A percentile compares a stretch with the other conserved stretches of the same genome.
phyloP scores from a whole-genome alignment of 2,329 filamentous ascomycete genomes.

The Pestalotiopsis sp. region DNA sequence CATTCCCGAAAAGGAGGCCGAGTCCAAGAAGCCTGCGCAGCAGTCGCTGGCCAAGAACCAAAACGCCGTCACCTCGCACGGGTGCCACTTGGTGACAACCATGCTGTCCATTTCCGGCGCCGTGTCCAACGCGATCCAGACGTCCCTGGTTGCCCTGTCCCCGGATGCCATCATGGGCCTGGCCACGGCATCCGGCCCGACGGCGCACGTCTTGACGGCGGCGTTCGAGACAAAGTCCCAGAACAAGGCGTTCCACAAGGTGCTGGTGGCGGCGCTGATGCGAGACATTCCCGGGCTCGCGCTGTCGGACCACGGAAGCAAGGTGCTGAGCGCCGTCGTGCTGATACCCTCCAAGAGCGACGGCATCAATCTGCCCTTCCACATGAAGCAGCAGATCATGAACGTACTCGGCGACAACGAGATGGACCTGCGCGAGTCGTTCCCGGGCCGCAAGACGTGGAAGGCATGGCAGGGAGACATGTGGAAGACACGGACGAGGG shows the following conservation, averaged over 20 bases:
- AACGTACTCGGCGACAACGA: slow-evolving; percentile 49
- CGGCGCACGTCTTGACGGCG: slow-evolving; percentile 51
- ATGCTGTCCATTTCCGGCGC: slow-evolving; percentile 75
- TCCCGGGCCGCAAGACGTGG: slow-evolving; percentile 59
- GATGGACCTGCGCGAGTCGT: slow-evolving; percentile 50
- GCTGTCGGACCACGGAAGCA: slow-evolving; percentile 51
- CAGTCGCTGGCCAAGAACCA: slow-evolving; percentile 56
- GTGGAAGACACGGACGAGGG: slow-evolving; percentile 53
- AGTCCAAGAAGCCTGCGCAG: slow-evolving; percentile 35
- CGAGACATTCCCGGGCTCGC: slow-evolving; percentile 50
- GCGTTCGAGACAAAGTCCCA: slow-evolving; percentile 49
- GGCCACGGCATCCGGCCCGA: slow-evolving; percentile 55
- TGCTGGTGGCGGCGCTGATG: slow-evolving; percentile 48
- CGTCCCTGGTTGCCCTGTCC: slow-evolving; percentile 64
- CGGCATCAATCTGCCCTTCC: slow-evolving; percentile 53
- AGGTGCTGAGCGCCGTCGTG: slow-evolving; percentile 51
- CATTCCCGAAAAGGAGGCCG: slow-evolving; percentile 36
- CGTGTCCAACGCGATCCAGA: slow-evolving; percentile 71
- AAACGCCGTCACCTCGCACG: slow-evolving; percentile 63
- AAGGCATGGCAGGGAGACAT: slow-evolving; percentile 59
- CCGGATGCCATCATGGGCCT: slow-evolving; percentile 62
- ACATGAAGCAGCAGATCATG: slow-evolving; percentile 60
- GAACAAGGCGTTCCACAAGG: slow-evolving; percentile 58
- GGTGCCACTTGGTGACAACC: slow-evolving; percentile 76
- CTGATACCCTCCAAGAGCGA: slow-evolving; percentile 50